Conservation (phyloP, 202 grass and related monocot genomes). For the Setaria italica region DNA sequence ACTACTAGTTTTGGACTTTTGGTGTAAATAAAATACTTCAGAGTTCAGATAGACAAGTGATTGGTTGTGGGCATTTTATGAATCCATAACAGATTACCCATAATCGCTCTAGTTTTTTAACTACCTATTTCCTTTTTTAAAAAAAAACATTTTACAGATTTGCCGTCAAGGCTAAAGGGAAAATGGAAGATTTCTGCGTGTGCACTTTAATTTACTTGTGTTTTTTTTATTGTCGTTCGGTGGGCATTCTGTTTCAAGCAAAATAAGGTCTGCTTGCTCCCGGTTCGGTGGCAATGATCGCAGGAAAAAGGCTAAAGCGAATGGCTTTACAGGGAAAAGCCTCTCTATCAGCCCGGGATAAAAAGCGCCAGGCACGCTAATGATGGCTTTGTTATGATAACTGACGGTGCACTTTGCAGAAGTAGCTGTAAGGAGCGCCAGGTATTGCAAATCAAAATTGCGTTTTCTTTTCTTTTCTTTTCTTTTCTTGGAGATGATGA, state of each 20-base stretch:
- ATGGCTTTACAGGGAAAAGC: conserved; percentile 36
- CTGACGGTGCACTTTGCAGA: neutral
- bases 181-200: neutral
- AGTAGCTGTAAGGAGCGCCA: neutral
- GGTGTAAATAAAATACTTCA: neutral
- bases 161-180: neutral
- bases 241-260: conserved; percentile 7
- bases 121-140: neutral
- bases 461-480: neutral
- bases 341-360: conserved; percentile 20
- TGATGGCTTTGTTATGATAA: conserved; percentile 27
- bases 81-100: neutral
- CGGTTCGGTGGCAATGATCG: conserved; percentile 40
- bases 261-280: conserved; percentile 14
- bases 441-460: neutral
- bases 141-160: neutral
- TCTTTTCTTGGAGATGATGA: neutral
- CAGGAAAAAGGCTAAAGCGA: conserved; percentile 13
- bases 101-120: neutral
- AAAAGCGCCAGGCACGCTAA: conserved; percentile 24
- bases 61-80: neutral
- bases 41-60: conserved; percentile 19
- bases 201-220: neutral
- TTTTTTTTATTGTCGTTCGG: neutral
- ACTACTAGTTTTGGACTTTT: neutral